Conservation (phyloP, 2,329 filamentous ascomycete species). For the Venturia asperata region DNA sequence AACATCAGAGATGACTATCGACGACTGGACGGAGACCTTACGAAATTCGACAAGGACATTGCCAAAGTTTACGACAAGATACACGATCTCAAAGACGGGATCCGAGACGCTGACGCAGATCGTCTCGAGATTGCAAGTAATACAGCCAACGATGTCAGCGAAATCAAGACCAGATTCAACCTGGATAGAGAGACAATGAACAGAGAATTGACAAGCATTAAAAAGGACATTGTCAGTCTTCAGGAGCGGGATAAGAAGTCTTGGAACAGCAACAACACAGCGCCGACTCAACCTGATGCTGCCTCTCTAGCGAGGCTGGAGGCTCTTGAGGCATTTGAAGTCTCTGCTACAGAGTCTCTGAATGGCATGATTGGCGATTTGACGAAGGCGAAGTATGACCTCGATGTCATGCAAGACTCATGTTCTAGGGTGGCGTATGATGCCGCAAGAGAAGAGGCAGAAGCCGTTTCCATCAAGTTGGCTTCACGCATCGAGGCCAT, state of each 20-base stretch:
- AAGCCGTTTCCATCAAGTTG: background rate
- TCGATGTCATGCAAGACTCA: background rate
- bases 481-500: slow-evolving; percentile 5
- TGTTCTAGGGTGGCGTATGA: background rate
- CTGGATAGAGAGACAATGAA: background rate
- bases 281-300: background rate
- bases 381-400: background rate
- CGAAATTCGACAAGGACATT: background rate
- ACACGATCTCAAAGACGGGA: background rate
- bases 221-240: background rate
- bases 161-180: background rate
- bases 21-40: background rate
- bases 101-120: background rate
- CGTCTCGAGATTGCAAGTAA: background rate
- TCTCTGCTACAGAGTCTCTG: background rate
- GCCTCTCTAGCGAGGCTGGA: background rate
- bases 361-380: background rate
- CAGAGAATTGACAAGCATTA: background rate
- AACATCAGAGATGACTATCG: background rate
- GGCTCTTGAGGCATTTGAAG: background rate
- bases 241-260: background rate
- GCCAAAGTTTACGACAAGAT: background rate
- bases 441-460: slow-evolving; percentile 5
- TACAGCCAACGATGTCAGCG: background rate
- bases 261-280: background rate